A percentile compares a stretch with the other conserved stretches of the same genome.
Conservation (phyloP, 2,329 filamentous ascomycete species). For the Colletotrichum melonis region DNA sequence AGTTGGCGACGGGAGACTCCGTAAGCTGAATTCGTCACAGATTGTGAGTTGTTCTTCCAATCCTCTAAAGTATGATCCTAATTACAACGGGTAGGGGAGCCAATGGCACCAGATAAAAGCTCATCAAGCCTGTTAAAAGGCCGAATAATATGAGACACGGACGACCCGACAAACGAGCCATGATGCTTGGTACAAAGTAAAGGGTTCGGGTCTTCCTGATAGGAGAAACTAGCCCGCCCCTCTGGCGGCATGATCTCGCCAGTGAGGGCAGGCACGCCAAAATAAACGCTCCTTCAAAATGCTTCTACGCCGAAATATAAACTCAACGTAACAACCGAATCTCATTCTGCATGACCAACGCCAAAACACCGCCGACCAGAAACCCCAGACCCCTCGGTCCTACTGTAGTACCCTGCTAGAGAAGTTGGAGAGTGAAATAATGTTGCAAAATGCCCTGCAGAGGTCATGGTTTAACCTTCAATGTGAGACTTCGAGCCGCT, state of each 20-base stretch:
- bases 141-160: constrained; percentile 26
- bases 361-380: constrained; percentile 33
- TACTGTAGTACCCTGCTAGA: constrained; percentile 22
- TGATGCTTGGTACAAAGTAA: constrained; percentile 42
- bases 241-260: constrained; percentile 2
- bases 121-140: constrained; percentile 31
- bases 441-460: constrained; percentile 5
- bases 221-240: constrained; percentile 9
- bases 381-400: constrained; percentile 25
- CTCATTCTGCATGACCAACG: constrained; percentile 37
- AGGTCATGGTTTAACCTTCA: constrained; percentile 70
- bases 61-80: constrained; percentile 37
- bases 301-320: constrained; percentile 36
- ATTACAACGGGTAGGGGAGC: constrained; percentile 34
- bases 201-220: constrained; percentile 29
- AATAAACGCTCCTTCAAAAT: constrained; percentile 36
- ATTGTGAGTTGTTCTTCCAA: constrained; percentile 14
- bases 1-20: neutral
- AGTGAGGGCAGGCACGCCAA: constrained; percentile 14
- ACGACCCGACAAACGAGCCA: constrained; percentile 32
- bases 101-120: constrained; percentile 23
- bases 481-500: constrained; percentile 82
- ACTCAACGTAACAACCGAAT: constrained; percentile 34
- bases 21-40: constrained; percentile 10
- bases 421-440: constrained; percentile 20